phyloP scores from a whole-genome alignment of 257 asterid genomes.

The Solanum rostratum region DNA sequence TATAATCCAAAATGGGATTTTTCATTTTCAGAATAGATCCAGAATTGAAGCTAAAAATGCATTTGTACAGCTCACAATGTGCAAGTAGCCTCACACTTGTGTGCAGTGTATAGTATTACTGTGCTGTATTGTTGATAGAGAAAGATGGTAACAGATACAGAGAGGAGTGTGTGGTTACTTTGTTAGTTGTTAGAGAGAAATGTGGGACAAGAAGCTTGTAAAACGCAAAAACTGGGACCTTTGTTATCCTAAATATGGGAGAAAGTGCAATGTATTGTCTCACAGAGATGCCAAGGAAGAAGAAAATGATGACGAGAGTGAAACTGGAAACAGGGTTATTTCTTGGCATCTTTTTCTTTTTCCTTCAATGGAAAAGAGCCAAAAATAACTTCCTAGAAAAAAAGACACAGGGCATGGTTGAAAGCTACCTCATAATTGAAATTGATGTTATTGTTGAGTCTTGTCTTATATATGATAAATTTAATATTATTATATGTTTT shows the following conservation, averaged over 20 bases:
- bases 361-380: too few relatives aligned
- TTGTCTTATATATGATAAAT: too few relatives aligned
- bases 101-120: neutral
- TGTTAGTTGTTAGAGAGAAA: neutral
- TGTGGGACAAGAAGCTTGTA: neutral
- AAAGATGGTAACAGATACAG: neutral
- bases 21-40: constrained; percentile 25
- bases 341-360: neutral
- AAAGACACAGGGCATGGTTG: too few relatives aligned
- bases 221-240: neutral
- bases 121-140: neutral
- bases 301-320: neutral
- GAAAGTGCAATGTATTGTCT: neutral
- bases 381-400: too few relatives aligned
- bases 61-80: neutral
- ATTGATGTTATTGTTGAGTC: too few relatives aligned
- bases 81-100: neutral
- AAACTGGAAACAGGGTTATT: neutral
- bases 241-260: neutral
- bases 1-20: neutral
- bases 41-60: constrained; percentile 17
- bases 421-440: too few relatives aligned
- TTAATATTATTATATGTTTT: too few relatives aligned
- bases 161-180: neutral
- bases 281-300: neutral